These are phyloP conservation scores for Tylopilus rubrobrunneus DNA, from an alignment of 768 basidiomycete species.

Conservation along the genomic window DNA sequence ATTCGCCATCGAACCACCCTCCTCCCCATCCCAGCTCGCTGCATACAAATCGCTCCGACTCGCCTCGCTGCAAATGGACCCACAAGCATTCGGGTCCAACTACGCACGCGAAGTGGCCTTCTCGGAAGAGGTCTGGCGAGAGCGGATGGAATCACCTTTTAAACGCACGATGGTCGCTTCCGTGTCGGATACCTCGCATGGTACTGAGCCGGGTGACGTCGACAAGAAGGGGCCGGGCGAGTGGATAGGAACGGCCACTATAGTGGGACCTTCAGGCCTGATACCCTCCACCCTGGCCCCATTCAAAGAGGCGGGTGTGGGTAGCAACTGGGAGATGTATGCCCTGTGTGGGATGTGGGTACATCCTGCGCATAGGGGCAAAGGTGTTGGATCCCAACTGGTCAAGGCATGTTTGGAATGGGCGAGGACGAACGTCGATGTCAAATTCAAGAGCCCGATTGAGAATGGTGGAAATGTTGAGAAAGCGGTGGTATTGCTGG, in stretches of 20 bases:
- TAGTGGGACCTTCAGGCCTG: slow-evolving; percentile 14
- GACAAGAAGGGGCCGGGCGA: background rate
- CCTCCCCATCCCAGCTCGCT: slow-evolving; percentile 18
- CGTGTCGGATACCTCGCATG: background rate
- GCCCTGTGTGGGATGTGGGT: slow-evolving; percentile 27
- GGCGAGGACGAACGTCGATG: slow-evolving; percentile 18
- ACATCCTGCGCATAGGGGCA: slow-evolving; percentile 26
- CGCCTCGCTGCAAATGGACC: slow-evolving; percentile 20
- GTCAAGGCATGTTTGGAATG: slow-evolving; percentile 21
- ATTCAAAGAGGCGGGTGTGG: slow-evolving; percentile 13
- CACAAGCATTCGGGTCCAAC: slow-evolving; percentile 18
- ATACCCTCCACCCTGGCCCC: slow-evolving; percentile 2
- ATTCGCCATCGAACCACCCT: no score
- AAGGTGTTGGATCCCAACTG: slow-evolving; percentile 16
- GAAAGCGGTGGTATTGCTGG: slow-evolving; percentile 19
- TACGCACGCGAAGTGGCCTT: slow-evolving; percentile 21
- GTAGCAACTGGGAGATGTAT: slow-evolving; percentile 19
- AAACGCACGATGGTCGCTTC: slow-evolving; percentile 18
- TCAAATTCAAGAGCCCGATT: background rate
- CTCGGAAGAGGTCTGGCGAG: slow-evolving; percentile 21
- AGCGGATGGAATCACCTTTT: slow-evolving; percentile 13
- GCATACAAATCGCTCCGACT: slow-evolving; percentile 21
- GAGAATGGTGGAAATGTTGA: background rate
- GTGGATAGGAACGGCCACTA: slow-evolving; percentile 20
- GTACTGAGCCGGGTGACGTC: background rate